Evolutionary conservation across 345 rosid genomes (phyloP).

Genomic region (Hibiscus trionum): DNA sequence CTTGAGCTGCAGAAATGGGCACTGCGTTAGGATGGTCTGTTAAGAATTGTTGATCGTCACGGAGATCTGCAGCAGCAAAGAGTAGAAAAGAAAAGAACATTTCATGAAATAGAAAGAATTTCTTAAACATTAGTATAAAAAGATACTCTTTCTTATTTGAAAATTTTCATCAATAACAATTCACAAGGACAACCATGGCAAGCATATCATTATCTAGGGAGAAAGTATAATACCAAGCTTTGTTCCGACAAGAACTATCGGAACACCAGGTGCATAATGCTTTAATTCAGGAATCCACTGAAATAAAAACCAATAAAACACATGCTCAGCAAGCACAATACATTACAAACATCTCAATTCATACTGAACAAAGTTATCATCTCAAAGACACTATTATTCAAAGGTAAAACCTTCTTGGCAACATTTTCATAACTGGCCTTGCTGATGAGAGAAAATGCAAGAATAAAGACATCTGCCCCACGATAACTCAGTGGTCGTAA

Average conservation of each 20-base stretch:
- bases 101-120: background rate
- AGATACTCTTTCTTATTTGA: background rate
- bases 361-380: background rate
- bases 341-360: background rate
- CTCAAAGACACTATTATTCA: background rate
- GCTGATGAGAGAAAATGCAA: background rate
- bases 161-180: background rate
- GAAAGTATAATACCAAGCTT: background rate
- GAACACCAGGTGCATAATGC: constrained; percentile 40
- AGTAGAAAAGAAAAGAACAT: background rate
- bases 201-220: background rate
- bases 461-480: background rate
- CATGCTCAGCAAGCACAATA: background rate
- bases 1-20: constrained; percentile 58
- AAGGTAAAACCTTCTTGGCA: background rate
- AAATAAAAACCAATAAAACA: background rate
- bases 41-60: background rate
- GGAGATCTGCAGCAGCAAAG: constrained; percentile 1
- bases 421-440: constrained; percentile 1
- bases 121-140: background rate
- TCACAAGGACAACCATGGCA: background rate
- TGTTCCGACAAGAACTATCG: constrained; percentile 47
- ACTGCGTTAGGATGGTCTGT: constrained; percentile 4
- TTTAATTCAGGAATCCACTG: constrained; percentile 17
- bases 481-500: background rate